Evolutionary conservation across 805 yeast genomes (phyloP).

Genomic region (Pichia pseudocactophila): DNA sequence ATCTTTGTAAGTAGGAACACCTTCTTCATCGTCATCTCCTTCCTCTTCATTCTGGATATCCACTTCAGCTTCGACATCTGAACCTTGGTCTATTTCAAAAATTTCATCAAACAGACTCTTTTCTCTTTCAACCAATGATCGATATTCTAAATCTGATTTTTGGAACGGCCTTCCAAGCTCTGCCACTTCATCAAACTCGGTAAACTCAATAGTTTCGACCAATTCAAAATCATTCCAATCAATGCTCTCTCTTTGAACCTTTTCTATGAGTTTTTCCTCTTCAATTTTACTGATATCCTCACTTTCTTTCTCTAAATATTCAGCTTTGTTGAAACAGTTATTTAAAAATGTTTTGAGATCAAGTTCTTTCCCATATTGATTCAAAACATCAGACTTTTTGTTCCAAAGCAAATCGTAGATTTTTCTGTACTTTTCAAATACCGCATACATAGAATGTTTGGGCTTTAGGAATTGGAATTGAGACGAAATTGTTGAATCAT

Average conservation of each 20-base stretch:
- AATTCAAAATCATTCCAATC: slow-evolving; percentile 83
- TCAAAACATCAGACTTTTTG: slow-evolving; percentile 13
- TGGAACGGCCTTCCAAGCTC: slow-evolving; percentile 49
- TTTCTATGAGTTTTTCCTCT: slow-evolving; percentile 31
- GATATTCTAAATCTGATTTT: slow-evolving; percentile 48
- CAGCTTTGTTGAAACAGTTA: slow-evolving; percentile 49
- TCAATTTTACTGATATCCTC: slow-evolving; percentile 24
- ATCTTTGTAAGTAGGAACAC: slow-evolving; percentile 8
- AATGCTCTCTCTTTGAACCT: slow-evolving; percentile 57
- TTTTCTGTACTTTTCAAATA: slow-evolving; percentile 40
- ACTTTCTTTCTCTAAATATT: slow-evolving; percentile 32
- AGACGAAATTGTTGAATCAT: slow-evolving; percentile 29
- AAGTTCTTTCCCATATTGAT: slow-evolving; percentile 16
- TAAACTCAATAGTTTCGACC: slow-evolving; percentile 60
- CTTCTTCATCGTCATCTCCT: slow-evolving; percentile 12
- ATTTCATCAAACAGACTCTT: slow-evolving; percentile 13
- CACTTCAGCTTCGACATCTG: slow-evolving; percentile 1
- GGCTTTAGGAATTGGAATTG: slow-evolving; percentile 63
- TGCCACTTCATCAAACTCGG: slow-evolving; percentile 48
- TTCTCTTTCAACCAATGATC: slow-evolving; percentile 45
- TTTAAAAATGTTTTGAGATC: slow-evolving; percentile 31
- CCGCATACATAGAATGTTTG: slow-evolving; percentile 49
- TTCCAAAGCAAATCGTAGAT: slow-evolving; percentile 44
- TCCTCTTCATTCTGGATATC: slow-evolving; percentile 3
- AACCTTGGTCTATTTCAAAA: slow-evolving; percentile 1